Evolutionary conservation across 495 filamentous ascomycete genomes (phyloP), one percentile per base, ranked within the genome.

Genomic region (Achaetomiella virescens): DNA sequence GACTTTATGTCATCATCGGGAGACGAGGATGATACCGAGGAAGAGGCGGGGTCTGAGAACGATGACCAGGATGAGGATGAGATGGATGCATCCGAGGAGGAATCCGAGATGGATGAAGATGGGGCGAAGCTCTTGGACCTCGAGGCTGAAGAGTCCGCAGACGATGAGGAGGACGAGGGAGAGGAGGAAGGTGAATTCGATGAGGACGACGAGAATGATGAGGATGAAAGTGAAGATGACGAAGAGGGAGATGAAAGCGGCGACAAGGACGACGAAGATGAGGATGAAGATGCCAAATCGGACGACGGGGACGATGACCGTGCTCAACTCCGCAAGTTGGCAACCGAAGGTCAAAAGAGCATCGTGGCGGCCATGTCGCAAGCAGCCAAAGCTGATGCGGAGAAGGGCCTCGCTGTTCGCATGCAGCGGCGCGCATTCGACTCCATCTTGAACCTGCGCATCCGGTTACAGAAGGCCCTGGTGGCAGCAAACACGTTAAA

Each of bases 391-490:
- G 81, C 80, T 44, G 93, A 98, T 69, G 80, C 86, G 2, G 80
- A 82, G 11, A 97, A 97, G 74, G 93, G 93, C 21, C 75, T 75
- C 55, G 91, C 92, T 2, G 87, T 97, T 29, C 90, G 88, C 61
- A 72, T 81, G 47, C 93, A 98, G 69, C 81, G 89, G 50, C 83
- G 82, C 48, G 84, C 84, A 11, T 97, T 96, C 65, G 91, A 97
- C 59, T 78, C 85, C 2, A 80, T 97, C 3, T 79, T 98, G 18
- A 91, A 93, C 70, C 79, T 86, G 20, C 84, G 93, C 7, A 95
- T 98, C 62, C 86, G 89, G 54, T 72, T 98, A 8, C 93, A 98
- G 63, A 96, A 97, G 68, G 88, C 88, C 5, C 72, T 98, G 15
- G 79, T 90, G 15, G 85, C 88, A 2, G 79, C 84, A 17, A 96